phyloP scores from a whole-genome alignment of 2,329 filamentous ascomycete genomes.

The Diaporthe sp. region DNA sequence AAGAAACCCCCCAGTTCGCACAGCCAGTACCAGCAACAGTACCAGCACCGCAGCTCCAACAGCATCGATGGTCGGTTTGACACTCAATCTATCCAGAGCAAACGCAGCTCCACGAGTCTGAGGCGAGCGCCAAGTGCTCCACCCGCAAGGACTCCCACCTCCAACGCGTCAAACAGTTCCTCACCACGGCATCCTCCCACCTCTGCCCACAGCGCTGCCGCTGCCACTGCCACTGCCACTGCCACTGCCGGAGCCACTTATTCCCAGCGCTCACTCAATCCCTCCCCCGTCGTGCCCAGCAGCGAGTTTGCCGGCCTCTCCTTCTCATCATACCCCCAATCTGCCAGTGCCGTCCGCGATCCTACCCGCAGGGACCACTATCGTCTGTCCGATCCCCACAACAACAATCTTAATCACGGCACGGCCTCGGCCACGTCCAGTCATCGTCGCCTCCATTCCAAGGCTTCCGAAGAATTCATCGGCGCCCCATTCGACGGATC shows the following conservation, averaged over 20 bases:
- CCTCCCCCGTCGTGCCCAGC: conserved; percentile 57
- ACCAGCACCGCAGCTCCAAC: conserved; percentile 58
- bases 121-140: conserved; percentile 71
- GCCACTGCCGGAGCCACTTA: conserved; percentile 19
- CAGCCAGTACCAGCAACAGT: conserved; percentile 54
- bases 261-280: conserved; percentile 51
- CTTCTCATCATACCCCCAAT: conserved; percentile 47
- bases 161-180: conserved; percentile 60
- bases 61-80: conserved; percentile 66
- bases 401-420: conserved; percentile 41
- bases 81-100: conserved; percentile 67
- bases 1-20: conserved; percentile 67
- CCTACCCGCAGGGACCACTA: conserved; percentile 35
- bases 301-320: conserved; percentile 56
- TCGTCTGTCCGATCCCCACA: conserved; percentile 44
- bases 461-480: conserved; percentile 68
- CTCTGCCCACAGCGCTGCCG: conserved; percentile 37
- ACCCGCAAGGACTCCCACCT: conserved; percentile 56
- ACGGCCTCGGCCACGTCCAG: conserved; percentile 32
- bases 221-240: background rate
- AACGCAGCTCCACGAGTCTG: conserved; percentile 72
- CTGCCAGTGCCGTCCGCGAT: conserved; percentile 34
- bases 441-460: conserved; percentile 53
- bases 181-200: conserved; percentile 58
- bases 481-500: conserved; percentile 74